Evolutionary conservation across 2,329 filamentous ascomycete genomes (phyloP), one percentile per base, ranked within the genome.

Genomic region (Incumbomyces delicatus): DNA sequence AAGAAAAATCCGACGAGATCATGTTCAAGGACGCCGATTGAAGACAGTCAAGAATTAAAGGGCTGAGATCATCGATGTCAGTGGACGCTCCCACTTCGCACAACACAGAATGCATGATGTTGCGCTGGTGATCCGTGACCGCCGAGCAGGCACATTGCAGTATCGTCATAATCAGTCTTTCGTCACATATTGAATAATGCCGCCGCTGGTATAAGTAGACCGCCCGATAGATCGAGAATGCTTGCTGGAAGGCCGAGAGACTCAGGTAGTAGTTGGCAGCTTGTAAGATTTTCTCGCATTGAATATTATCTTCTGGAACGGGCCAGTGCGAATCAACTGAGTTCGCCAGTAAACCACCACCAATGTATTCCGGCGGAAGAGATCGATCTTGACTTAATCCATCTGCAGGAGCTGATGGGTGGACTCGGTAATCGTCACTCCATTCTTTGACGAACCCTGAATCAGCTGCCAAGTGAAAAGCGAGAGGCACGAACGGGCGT

Each of bases 71-170:
- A 14, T 44, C 41, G 17, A 44, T 17, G 11, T 22, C 41, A 13
- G 14, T 8, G 10, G 22, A 30, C 12, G 41, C 12, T 3, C 41
- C 41, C 3, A 44, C 35, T 22, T 44, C 41, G 12, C 30, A 20
- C 17, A 44, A 31, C 13, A 44, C 41, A 11, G 41, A 44, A 44
- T 44, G 41, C 20, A 44, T 32, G 31, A 44, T 44, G 31, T 44
- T 44, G 12, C 41, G n/a, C 41, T 44, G 41, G 14, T 44, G 41
- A 32, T 44, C 32, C 13, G 41, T 44, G n/a, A 44, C 41, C 13
- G 41, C 41, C 27, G 41, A 14, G 31, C 31, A 44, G 3, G 30
- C 32, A 12, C 30, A 44, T 11, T 33, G 31, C 31, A 44, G 20
- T 6, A 44, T 32, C 27, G 41, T 44, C 13, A 13, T 35, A 16